Evolutionary conservation across 495 filamentous ascomycete genomes (phyloP), one percentile per base, ranked within the genome.

Genomic region (Ramalina peruviana): DNA sequence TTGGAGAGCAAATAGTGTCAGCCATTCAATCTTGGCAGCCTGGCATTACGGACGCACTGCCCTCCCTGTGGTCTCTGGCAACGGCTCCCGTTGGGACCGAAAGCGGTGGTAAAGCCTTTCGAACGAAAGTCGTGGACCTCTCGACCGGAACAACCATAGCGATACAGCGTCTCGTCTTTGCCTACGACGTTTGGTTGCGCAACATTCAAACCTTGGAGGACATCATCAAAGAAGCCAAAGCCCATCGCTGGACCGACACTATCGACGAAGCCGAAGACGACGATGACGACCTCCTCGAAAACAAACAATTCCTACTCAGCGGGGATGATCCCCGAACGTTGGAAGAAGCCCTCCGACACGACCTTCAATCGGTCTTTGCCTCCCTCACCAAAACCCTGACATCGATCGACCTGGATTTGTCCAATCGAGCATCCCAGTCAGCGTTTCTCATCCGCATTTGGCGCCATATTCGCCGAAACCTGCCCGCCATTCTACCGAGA

Each of bases 371-470:
- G 13, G 76, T 83, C 0, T 83, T 88, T 47, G 49, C 62, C 2
- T 59, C 60, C n/a, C 65, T 94, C 1, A 69, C 86, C 46, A 59
- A 62, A 7, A 72, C 73, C 16, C 62, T 95, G 1, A 53, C 74
- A 79, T 59, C 55, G 30, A 33, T 72, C 15, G 58, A 62, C 3
- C 68, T 72, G 38, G 60, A 64, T 10, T 62, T 51, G 0, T 60
- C 67, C 6, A 56, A 76, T 40, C 65, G 67, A 26, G 78, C 72
- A 1, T 63, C 62, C 11, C 73, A 86, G 40, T 74, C 81, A 25
- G 75, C 78, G 41, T 89, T 88, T 59, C 57, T 94, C 36, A 62
- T 96, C 2, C 81, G 88, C 11, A 61, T 85, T 0, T 70, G 90
- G n/a, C 68, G 92, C 16, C 83, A 93, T 46, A 68, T 94, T 9